Conservation (phyloP, 2,329 filamentous ascomycete species). For the Fusarium liriodendri region DNA sequence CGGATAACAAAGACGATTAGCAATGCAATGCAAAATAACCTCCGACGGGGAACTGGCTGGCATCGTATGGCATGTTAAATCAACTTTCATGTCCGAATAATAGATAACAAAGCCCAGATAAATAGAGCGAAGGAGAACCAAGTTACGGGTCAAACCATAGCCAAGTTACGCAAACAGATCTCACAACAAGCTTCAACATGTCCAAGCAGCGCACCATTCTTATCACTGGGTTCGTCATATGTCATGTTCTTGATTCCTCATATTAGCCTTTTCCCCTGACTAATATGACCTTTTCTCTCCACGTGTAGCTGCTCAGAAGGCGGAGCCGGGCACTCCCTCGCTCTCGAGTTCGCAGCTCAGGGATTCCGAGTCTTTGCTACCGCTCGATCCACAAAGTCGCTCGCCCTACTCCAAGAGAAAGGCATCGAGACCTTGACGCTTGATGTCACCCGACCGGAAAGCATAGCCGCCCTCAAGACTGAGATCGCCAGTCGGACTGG, state of each 20-base stretch:
- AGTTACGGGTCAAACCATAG: background rate
- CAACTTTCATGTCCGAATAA: background rate
- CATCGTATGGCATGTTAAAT: background rate
- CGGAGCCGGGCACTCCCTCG: conserved; percentile 22
- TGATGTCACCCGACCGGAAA: conserved; percentile 21
- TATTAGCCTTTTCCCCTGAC: background rate
- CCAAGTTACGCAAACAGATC: background rate
- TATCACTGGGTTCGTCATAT: conserved; percentile 19
- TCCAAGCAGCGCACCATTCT: conserved; percentile 5
- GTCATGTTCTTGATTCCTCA: background rate
- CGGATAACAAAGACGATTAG: background rate
- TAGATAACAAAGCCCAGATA: background rate
- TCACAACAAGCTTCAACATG: background rate
- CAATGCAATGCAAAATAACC: background rate
- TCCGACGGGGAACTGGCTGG: background rate
- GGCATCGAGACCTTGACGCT: conserved; percentile 22
- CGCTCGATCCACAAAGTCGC: conserved; percentile 14
- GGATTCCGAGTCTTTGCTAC: conserved; percentile 28
- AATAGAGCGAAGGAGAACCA: background rate
- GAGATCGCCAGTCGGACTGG: conserved; percentile 13
- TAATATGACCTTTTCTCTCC: background rate
- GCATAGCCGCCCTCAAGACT: conserved; percentile 13
- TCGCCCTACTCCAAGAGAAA: conserved; percentile 1
- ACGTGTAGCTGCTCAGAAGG: conserved; percentile 19
- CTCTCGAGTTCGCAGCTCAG: conserved; percentile 15